Evolutionary conservation across 2,329 filamentous ascomycete species (phyloP).

Genomic region (Ceratocystis colombiana): DNA sequence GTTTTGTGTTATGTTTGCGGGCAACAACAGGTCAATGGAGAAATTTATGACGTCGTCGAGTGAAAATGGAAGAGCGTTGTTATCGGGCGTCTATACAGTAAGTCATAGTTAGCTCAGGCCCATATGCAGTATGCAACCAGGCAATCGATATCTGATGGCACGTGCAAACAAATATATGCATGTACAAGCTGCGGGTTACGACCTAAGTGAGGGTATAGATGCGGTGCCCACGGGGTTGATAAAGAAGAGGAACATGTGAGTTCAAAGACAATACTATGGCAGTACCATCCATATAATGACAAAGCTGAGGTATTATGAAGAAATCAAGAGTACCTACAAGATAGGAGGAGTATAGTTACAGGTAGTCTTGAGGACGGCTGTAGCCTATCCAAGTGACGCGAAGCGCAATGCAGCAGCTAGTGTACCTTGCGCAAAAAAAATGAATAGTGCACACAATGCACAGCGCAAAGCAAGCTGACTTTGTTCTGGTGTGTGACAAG

Average conservation of each 20-base stretch:
- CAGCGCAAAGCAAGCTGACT: neutral
- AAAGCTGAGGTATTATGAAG: neutral
- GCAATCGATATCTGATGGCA: neutral
- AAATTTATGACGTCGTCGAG: slow-evolving; percentile 10
- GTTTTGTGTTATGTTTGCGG: neutral
- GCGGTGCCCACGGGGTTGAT: neutral
- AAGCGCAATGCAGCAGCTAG: neutral
- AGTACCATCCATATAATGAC: neutral
- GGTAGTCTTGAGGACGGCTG: neutral
- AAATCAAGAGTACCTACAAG: neutral
- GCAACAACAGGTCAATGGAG: neutral
- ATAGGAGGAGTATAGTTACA: slow-evolving; percentile 1
- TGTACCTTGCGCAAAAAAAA: neutral
- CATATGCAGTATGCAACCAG: slow-evolving; percentile 3
- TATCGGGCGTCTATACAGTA: neutral
- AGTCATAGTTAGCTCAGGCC: slow-evolving; percentile 11
- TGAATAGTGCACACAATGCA: neutral
- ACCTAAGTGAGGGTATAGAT: neutral
- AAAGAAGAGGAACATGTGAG: neutral
- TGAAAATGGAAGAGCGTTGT: neutral
- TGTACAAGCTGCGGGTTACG: neutral
- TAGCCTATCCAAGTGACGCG: neutral
- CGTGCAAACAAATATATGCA: neutral
- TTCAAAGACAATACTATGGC: neutral
- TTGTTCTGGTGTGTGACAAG: slow-evolving; percentile 3